Evolutionary conservation across 2,329 filamentous ascomycete genomes (phyloP).

Genomic region (Pseudofabraea citricarpa): DNA sequence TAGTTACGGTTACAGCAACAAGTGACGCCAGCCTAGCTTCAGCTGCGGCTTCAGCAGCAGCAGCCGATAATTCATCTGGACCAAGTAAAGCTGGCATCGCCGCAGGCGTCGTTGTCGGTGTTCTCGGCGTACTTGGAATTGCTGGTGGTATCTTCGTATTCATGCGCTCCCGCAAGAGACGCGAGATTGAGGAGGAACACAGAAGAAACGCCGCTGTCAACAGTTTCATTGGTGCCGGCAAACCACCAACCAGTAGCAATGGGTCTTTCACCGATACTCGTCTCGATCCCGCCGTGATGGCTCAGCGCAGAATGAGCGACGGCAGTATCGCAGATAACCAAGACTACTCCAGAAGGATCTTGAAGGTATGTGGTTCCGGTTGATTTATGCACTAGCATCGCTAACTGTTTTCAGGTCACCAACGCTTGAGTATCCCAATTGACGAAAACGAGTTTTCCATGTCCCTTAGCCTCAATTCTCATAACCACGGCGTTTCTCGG

Average conservation of each 20-base stretch:
- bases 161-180: slow-evolving; percentile 69
- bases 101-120: slow-evolving; percentile 80
- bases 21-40: slow-evolving; percentile 9
- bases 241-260: slow-evolving; percentile 57
- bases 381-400: slow-evolving; percentile 1
- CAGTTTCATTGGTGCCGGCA: slow-evolving; percentile 64
- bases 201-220: slow-evolving; percentile 75
- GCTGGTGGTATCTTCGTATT: slow-evolving; percentile 68
- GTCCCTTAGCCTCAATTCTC: slow-evolving; percentile 23
- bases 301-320: slow-evolving; percentile 79
- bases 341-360: slow-evolving; percentile 92
- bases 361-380: slow-evolving; percentile 69
- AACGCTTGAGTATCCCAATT: slow-evolving; percentile 45
- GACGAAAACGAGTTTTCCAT: slow-evolving; percentile 33
- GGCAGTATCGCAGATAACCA: slow-evolving; percentile 96
- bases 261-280: slow-evolving; percentile 75
- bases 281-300: slow-evolving; percentile 78
- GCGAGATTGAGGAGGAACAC: slow-evolving; percentile 79
- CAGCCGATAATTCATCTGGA: slow-evolving; percentile 7
- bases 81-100: slow-evolving; percentile 69
- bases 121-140: slow-evolving; percentile 63
- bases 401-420: slow-evolving; percentile 41
- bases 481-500: slow-evolving; percentile 23
- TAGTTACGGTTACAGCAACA: slow-evolving; percentile 22
- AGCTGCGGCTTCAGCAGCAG: slow-evolving; percentile 4